Evolutionary conservation across 352 stramenopile genomes (phyloP), one percentile per base, ranked within the genome.

Genomic region (Phytophthora cactorum): DNA sequence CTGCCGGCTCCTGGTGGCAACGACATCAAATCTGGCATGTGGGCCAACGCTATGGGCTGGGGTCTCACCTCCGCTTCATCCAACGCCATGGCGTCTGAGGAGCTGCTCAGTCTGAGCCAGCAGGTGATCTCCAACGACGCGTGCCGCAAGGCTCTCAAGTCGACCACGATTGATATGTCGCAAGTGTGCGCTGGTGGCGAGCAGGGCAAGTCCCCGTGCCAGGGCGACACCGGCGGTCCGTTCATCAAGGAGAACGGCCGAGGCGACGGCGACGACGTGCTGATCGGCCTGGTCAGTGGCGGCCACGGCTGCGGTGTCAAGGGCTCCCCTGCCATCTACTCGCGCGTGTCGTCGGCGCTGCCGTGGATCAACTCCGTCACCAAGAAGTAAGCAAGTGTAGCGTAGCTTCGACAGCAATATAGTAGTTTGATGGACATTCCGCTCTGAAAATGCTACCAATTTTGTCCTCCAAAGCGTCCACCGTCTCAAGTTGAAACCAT

Each of bases 211-310:
- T 71, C 64, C n/a, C 43, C 73, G 31, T 81, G 76, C 63, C 32
- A 73, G 45, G 68, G 70, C 14, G 73, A 83, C 53, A 72, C 43
- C 3, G 76, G 76, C 27, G 70, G 76, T 29, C 75, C 72, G 0
- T 50, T 81, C 9, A 57, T 78, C 29, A 60, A 63, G 29, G 57
- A 75, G 44, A 62, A 72, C 29, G 50, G n/a, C 25, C 52, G 49
- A 39, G 59, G 54, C 32, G 51, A 72, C 53, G 38, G 53, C 44
- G 53, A 74, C 66, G 60, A 86, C 77, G 59, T 75, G 5, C 39
- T 88, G 9, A 75, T 89, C 5, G 84, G 84, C 15, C 22, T 89
- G 15, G 66, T 83, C 6, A 77, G 57, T 47, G 88, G 78, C 52
- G 75, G 72, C 12, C 59, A 67, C n/a, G 77, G 65, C 31, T 89